Conservation (phyloP, 495 filamentous ascomycete species). For the Parathielavia appendiculata region DNA sequence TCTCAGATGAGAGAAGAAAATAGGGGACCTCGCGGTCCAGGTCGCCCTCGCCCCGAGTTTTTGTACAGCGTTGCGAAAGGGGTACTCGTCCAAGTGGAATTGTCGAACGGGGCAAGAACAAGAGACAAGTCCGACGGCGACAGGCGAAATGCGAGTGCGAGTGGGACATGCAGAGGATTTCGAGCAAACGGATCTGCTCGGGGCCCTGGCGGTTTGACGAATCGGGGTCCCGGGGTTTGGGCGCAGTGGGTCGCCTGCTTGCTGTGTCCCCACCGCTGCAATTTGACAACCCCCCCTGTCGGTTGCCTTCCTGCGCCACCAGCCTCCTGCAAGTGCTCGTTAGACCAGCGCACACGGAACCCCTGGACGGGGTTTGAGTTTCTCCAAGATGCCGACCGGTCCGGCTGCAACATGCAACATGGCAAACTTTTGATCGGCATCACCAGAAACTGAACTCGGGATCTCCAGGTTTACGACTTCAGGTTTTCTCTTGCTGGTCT, state of each 20-base stretch:
- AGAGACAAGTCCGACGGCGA: not conserved
- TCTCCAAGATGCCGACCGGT: constrained; percentile 12
- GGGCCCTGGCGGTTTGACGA: constrained; percentile 2
- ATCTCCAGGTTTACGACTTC: not conserved
- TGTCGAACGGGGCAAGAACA: constrained; percentile 6
- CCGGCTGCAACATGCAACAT: constrained; percentile 8
- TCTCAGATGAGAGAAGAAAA: not conserved
- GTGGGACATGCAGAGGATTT: constrained; percentile 8
- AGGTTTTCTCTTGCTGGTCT: too few species aligned
- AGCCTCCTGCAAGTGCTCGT: not conserved
- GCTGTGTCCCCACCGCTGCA: constrained; percentile 5
- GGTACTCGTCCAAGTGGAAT: not conserved
- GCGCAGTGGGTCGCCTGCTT: not conserved
- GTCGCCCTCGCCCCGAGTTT: constrained; percentile 9
- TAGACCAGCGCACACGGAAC: not conserved
- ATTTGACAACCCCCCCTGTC: constrained; percentile 14
- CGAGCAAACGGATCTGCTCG: constrained; percentile 4
- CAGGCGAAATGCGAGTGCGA: not conserved
- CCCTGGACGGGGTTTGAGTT: not conserved
- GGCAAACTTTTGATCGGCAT: not conserved
- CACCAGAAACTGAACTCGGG: not conserved
- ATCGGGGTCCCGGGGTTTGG: constrained; percentile 7
- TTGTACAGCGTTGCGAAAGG: constrained; percentile 7
- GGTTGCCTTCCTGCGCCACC: not conserved
- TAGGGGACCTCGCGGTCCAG: not conserved